Base-by-base conservation (phyloP, 495 filamentous ascomycete species). In the Penicillium parvum region DNA sequence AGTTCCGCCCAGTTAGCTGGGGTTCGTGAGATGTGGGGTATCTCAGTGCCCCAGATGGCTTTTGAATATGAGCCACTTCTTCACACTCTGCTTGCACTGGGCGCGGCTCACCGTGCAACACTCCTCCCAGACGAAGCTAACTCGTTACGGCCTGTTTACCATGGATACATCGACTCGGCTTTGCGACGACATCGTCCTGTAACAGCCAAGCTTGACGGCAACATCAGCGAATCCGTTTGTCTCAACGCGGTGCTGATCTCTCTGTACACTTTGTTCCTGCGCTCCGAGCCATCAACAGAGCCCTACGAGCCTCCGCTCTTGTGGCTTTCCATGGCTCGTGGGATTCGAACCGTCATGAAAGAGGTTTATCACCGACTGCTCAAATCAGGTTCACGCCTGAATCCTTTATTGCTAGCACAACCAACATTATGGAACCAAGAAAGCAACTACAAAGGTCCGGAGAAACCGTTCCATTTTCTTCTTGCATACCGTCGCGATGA, bases 11-110 rank as follows among this genome's bases (percentile, higher is more conserved):
- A 52, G 9, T 8, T 55, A 5, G 17, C 32, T 3, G 33, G 45
- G 4, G 48, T 50, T 19, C 38, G 32, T 20, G 30, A 47, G 7
- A 56, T 52, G 48, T 57, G 54, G 54, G 45, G 32, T 29, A 18
- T 53, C 7, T 35, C 45, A 15, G 52, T 55, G 3, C 55, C 55
- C 8, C 29, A 52, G 11, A 46, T 59, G 55, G 48, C 55, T 7
- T 55, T 59, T 25, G 55, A 59, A 16, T 52, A 55, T 21, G 42
- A 55, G 32, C 52, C 52, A 21, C 55, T 59, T 32, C 45, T 55
- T 14, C 52, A 58, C 39, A 56, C 52, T n/a, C 28, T 59, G 22
- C 49, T 55, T 19, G 55, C 52, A 4, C 10, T 55, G n/a, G 39
- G 48, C 0, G 55, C 52, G 11, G 52, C 48, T 4, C 51, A 59